Base-by-base conservation (phyloP, 441 rosid species). In the Biscutella laevigata region DNA sequence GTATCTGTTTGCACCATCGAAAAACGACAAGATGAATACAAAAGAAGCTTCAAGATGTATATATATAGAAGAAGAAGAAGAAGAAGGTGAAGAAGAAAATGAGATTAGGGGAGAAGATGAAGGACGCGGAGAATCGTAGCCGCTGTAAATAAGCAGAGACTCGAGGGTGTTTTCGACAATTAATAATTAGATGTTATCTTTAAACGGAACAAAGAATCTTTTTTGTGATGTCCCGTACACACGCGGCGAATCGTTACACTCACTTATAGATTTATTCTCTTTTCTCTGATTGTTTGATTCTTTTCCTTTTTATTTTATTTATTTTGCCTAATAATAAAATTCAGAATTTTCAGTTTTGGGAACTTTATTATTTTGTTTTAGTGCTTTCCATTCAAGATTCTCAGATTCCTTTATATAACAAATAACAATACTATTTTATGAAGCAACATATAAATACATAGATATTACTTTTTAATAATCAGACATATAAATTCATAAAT, bases 211-310 rank as follows among this genome's bases (percentile, higher is more conserved):
- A 33, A 29, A 64, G 75, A 73, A 68, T 77, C 78, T n/a, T 69
- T 69, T 55, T 59, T 59, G 55, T 37, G 66, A 57, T 56, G 44
- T n/a, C 64, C 64, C 50, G 29, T 66, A 69, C 36, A 41, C 74
- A 74, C 74, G 84, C 79, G 85, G 82, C 76, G 70, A 75, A 64
- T 68, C 61, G 80, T 45, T 59, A 44, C 49, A 24, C 45, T 53
- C 46, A 52, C 48, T 57, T 17, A 5, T 55, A 19, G 20, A 42
- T 52, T 20, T 59, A 40, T 20, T 35, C 14, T 6, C 14, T 11
- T 40, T 36, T 35, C 7, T 64, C 40, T 59, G 15, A 21, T 50
- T 11, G 3, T n/a, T 24, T 32, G 58, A 57, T 58, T 51, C 26
- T 14, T 30, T 58, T 12, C 54, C 60, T 57, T 37, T n/a, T n/a